A percentile compares a stretch with the other conserved stretches of the same genome.
Evolutionary conservation across 1,139 yeast genomes (phyloP).

Genomic region (Keqinozyma sinolaborantium): DNA sequence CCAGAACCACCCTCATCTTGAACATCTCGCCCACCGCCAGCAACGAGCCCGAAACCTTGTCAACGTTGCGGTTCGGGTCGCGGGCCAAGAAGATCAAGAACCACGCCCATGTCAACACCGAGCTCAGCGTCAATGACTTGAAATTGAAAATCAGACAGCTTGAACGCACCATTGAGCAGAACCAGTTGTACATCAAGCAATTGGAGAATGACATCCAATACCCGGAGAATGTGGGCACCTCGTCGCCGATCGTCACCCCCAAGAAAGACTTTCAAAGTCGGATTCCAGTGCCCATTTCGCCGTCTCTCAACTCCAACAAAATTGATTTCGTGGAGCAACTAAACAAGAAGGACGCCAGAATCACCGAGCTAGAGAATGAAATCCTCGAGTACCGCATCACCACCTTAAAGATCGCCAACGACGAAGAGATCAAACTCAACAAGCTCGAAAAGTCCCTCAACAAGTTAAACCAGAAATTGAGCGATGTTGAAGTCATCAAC

Average conservation of each 20-base stretch:
- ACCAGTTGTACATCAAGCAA: slow-evolving; percentile 38
- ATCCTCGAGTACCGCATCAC: slow-evolving; percentile 35
- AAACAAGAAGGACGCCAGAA: slow-evolving; percentile 31
- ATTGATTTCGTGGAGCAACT: slow-evolving; percentile 21
- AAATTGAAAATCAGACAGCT: slow-evolving; percentile 47
- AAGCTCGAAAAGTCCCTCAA: slow-evolving; percentile 37
- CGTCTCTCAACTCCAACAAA: slow-evolving; percentile 1
- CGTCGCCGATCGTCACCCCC: slow-evolving; percentile 7
- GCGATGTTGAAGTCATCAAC: slow-evolving; percentile 38
- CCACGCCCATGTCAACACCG: slow-evolving; percentile 66
- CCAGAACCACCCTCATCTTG: slow-evolving; percentile 74
- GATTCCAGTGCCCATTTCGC: slow-evolving; percentile 9
- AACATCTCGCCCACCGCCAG: slow-evolving; percentile 69
- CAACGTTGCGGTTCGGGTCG: slow-evolving; percentile 77
- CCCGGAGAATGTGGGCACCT: not conserved
- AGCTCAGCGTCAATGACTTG: slow-evolving; percentile 56
- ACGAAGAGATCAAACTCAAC: slow-evolving; percentile 44
- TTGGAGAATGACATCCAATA: slow-evolving; percentile 43
- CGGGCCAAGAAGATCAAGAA: slow-evolving; percentile 74
- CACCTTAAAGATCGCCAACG: slow-evolving; percentile 31
- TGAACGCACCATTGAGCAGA: slow-evolving; percentile 44
- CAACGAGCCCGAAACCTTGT: slow-evolving; percentile 68
- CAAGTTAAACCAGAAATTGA: slow-evolving; percentile 34
- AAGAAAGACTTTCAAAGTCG: slow-evolving; percentile 7
- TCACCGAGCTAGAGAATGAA: slow-evolving; percentile 35